Conservation (phyloP, 1,284 basidiomycete species). For the Sanghuangporus weigelae region DNA sequence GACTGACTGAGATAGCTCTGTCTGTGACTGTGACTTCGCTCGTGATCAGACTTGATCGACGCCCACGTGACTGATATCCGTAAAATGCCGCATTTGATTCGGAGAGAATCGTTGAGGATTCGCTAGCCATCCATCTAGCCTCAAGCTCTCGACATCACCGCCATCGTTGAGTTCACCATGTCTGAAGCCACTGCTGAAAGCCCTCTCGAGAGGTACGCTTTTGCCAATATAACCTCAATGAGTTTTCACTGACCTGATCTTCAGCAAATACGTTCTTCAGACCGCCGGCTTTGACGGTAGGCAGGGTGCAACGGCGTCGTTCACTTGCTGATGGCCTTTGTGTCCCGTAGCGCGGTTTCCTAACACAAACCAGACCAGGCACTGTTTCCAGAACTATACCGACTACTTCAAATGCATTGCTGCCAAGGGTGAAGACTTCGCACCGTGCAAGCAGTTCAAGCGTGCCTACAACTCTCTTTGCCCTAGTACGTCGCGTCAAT, state of each 20-base stretch:
- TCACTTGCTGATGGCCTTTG: not conserved
- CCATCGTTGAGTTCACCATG: slow-evolving; percentile 38
- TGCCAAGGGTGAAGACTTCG: slow-evolving; percentile 97
- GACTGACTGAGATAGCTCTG: too few relatives aligned
- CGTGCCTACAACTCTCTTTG: slow-evolving; percentile 95
- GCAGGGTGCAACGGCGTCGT: slow-evolving; percentile 19
- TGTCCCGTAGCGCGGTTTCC: slow-evolving; percentile 77
- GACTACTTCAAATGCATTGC: slow-evolving; percentile 98
- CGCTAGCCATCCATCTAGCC: too few relatives aligned
- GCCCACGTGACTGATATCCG: not conserved
- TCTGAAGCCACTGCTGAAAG: slow-evolving; percentile 43
- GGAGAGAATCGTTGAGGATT: not conserved
- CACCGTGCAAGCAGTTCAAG: slow-evolving; percentile 99
- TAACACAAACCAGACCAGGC: slow-evolving; percentile 92
- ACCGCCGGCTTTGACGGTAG: slow-evolving; percentile 84
- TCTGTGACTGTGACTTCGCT: not conserved
- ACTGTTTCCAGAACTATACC: slow-evolving; percentile 96
- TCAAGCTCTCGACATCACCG: not conserved
- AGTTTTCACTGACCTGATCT: slow-evolving; percentile 16
- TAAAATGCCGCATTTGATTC: not conserved
- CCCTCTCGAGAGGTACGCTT: slow-evolving; percentile 46
- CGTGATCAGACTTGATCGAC: not conserved
- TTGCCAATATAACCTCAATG: not conserved
- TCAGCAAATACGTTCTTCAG: slow-evolving; percentile 78
- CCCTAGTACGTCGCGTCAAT: slow-evolving; percentile 71